Percentiles rank a stretch among this genome's conserved stretches.
phyloP scores from a whole-genome alignment of 2,329 filamentous ascomycete genomes.

The Penicillium fuscoglaucum region DNA sequence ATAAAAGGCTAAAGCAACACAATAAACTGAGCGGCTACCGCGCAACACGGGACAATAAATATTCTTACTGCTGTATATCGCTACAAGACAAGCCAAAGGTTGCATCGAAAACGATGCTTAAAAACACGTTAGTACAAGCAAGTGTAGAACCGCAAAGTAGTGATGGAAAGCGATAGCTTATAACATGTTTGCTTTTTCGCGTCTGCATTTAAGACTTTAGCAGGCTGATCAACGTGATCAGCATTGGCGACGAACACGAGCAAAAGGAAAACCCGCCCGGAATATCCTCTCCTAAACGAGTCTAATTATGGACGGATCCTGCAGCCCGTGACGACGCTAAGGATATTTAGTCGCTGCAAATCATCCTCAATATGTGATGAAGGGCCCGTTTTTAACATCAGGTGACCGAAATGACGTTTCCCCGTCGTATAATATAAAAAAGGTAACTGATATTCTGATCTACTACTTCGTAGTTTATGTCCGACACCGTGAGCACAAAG shows the following conservation, averaged over 20 bases:
- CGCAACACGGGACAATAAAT: slow-evolving; percentile 15
- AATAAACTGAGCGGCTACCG: slow-evolving; percentile 22
- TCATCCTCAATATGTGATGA: slow-evolving; percentile 8
- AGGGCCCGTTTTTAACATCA: slow-evolving; percentile 7
- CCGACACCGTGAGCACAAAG: slow-evolving; percentile 6
- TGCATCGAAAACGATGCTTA: background rate
- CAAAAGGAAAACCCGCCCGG: slow-evolving; percentile 4
- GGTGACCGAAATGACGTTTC: slow-evolving; percentile 1
- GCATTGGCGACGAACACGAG: slow-evolving; percentile 14
- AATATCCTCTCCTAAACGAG: slow-evolving; percentile 7
- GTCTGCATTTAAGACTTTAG: slow-evolving; percentile 1
- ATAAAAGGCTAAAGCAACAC: slow-evolving; percentile 8
- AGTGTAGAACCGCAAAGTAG: slow-evolving; percentile 1
- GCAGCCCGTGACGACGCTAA: slow-evolving; percentile 7
- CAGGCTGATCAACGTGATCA: slow-evolving; percentile 24
- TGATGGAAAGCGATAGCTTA: background rate
- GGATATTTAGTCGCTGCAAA: slow-evolving; percentile 1
- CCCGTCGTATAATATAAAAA: slow-evolving; percentile 8
- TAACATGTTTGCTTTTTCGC: slow-evolving; percentile 15
- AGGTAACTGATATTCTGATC: background rate
- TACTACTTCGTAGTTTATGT: background rate
- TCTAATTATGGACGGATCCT: slow-evolving; percentile 16
- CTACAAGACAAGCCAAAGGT: background rate
- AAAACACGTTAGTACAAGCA: background rate
- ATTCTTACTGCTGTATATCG: background rate